Base-by-base conservation (phyloP, 805 yeast species). In the Yamadazyma ubonensis region DNA sequence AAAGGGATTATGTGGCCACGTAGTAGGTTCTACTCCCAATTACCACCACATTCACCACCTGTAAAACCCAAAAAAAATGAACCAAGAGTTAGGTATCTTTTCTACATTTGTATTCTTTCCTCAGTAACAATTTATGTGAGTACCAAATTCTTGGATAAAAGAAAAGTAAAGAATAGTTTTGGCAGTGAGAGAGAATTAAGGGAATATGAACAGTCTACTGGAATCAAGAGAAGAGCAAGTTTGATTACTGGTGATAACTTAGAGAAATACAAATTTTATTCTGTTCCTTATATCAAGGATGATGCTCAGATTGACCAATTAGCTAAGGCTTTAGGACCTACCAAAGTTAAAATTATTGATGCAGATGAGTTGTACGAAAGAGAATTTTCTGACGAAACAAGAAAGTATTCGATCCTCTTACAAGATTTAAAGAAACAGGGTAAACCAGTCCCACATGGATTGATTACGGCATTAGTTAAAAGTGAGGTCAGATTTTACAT, bases 331-430 rank as follows among this genome's bases (percentile, higher is more conserved):
- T 45, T 54, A 20, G 45, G 56, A 15, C 29, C 43, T 5, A 41
- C 38, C 9, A 54, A 58, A 16, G 56, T 67, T 12, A 68, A 68
- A 28, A 57, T 74, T 18, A 61, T 83, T 12, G 79, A 81, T 44
- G 78, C 87, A 6, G 56, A 55, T 22, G 61, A 63, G 3, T 64
- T 82, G 36, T 61, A 81, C 5, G 68, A 67, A 25, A 48, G 54
- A 8, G 82, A 78, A 49, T 63, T 74, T 37, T 49, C 53, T 0
- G 67, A 70, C 38, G 66, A 69, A 11, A 48, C 60, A 3, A 73
- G 76, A 15, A 68, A 62, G 42, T 84, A 72, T 53, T 70, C 78
- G 28, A 73, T 72, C 20, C 59, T 84, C 20, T 59, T 84, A 46
- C 75, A 71, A 35, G 78, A 76, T 14, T 54, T 69, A 40, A 52